Conservation (phyloP, 768 basidiomycete genomes). For the Trametes elegans region DNA sequence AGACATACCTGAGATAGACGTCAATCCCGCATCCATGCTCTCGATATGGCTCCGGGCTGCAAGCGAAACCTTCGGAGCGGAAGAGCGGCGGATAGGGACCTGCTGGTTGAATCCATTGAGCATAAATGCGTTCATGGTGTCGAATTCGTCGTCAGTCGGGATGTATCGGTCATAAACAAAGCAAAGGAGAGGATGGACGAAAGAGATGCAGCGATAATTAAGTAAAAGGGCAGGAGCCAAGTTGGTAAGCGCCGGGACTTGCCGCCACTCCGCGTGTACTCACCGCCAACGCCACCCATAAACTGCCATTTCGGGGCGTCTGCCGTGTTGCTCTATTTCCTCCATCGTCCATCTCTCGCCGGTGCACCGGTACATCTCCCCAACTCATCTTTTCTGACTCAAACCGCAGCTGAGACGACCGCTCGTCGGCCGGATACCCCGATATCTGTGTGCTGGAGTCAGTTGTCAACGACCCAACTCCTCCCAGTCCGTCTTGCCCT, state of each 20-base stretch:
- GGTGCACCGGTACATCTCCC: not conserved
- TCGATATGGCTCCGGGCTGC: slow-evolving; percentile 21
- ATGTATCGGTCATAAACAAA: not conserved
- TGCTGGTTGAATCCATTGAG: not conserved
- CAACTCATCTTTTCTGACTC: not conserved
- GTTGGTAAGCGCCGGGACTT: not conserved
- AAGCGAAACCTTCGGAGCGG: slow-evolving; percentile 19
- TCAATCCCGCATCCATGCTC: slow-evolving; percentile 22
- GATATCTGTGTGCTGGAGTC: no score
- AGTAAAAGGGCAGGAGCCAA: not conserved
- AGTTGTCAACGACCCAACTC: no score
- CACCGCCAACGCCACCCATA: not conserved
- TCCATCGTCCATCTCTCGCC: not conserved
- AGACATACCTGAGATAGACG: slow-evolving; percentile 19
- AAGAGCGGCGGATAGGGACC: not conserved
- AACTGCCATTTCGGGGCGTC: not conserved
- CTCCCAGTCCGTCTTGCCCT: no score
- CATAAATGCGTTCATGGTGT: slow-evolving; percentile 3
- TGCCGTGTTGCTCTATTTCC: not conserved
- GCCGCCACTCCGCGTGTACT: not conserved
- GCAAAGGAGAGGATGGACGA: not conserved
- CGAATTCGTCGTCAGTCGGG: not conserved
- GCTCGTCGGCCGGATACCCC: no score
- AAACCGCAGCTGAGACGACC: not conserved
- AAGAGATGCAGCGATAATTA: slow-evolving; percentile 1